phyloP scores from a whole-genome alignment of 371 early-diverging fungal species.

The Nematocida minor region DNA sequence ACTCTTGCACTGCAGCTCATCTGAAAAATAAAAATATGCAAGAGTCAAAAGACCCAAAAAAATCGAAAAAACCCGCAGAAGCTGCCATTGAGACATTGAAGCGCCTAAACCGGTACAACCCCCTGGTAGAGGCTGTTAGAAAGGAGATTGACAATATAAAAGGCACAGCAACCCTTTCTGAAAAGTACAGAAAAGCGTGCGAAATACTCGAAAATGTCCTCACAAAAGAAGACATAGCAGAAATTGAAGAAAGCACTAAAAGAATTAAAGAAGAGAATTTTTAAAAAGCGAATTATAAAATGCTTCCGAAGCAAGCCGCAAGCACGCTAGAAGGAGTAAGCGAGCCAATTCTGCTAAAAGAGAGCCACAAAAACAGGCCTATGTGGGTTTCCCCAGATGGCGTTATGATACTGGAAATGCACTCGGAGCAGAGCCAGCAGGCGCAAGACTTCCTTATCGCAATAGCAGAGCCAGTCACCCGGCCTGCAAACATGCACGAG shows the following conservation, averaged over 20 bases:
- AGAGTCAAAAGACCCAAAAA: background rate
- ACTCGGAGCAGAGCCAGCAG: slow-evolving; percentile 80
- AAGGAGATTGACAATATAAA: slow-evolving; percentile 10
- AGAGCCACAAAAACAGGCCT: slow-evolving; percentile 76
- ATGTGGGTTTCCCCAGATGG: slow-evolving; percentile 88
- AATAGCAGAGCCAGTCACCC: slow-evolving; percentile 90
- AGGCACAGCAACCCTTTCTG: background rate
- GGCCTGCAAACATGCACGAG: slow-evolving; percentile 90
- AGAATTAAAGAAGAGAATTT: background rate
- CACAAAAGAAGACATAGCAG: background rate
- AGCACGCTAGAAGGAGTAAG: slow-evolving; percentile 56
- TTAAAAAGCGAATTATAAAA: slow-evolving; percentile 21
- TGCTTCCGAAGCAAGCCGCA: slow-evolving; percentile 64
- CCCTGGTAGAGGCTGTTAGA: background rate
- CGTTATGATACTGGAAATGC: slow-evolving; percentile 87
- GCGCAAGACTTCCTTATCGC: slow-evolving; percentile 95
- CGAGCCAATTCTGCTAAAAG: slow-evolving; percentile 69
- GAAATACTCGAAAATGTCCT: background rate
- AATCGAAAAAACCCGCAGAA: background rate
- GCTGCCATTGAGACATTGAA: background rate
- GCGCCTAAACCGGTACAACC: background rate
- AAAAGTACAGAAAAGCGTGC: background rate
- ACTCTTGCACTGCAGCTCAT: slow-evolving; percentile 11
- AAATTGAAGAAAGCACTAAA: background rate
- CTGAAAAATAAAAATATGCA: slow-evolving; percentile 37